A percentile compares a stretch with the other conserved stretches of the same genome.
Conservation (phyloP, 192 early-diverging fungal genomes). For the Gorgonomyces haynaldii region DNA sequence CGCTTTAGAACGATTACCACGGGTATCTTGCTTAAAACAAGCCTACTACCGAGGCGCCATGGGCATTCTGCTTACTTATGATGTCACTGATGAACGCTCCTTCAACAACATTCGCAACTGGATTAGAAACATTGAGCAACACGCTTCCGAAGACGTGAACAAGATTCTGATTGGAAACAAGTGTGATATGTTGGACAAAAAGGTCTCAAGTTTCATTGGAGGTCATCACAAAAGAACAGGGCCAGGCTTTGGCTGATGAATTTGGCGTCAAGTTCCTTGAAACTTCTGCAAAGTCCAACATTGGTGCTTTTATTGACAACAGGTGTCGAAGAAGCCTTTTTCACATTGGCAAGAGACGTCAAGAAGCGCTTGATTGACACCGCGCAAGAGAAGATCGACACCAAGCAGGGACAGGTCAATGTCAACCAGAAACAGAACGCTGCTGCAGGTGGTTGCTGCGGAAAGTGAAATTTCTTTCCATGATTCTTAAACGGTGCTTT, state of each 20-base stretch:
- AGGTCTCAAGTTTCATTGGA: conserved; percentile 42
- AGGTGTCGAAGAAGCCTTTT: conserved; percentile 89
- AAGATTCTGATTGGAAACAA: conserved; percentile 99
- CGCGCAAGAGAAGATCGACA: conserved; percentile 37
- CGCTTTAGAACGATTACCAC: conserved; percentile 98
- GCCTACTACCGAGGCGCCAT: conserved; percentile 99
- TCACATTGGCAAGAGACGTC: conserved; percentile 92
- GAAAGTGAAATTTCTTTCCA: conserved; percentile 1
- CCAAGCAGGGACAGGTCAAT: conserved; percentile 20
- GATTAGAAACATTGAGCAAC: conserved; percentile 99
- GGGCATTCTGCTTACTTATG: conserved; percentile 96
- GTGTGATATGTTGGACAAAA: conserved; percentile 94
- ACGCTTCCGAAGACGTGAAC: conserved; percentile 97
- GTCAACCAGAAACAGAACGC: conserved; percentile 10
- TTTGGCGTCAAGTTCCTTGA: conserved; percentile 92
- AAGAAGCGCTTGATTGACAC: conserved; percentile 97
- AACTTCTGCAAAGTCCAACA: conserved; percentile 97
- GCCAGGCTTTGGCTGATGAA: conserved; percentile 88
- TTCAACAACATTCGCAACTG: conserved; percentile 99
- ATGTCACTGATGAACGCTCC: conserved; percentile 96
- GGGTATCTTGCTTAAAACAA: conserved; percentile 37
- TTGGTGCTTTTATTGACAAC: conserved; percentile 36
- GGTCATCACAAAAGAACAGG: conserved; percentile 91
- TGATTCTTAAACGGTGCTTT: background rate
- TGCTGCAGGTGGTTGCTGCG: conserved; percentile 9